Conservation (phyloP, 2,329 filamentous ascomycete genomes). For the Mollisiaceae sp. region DNA sequence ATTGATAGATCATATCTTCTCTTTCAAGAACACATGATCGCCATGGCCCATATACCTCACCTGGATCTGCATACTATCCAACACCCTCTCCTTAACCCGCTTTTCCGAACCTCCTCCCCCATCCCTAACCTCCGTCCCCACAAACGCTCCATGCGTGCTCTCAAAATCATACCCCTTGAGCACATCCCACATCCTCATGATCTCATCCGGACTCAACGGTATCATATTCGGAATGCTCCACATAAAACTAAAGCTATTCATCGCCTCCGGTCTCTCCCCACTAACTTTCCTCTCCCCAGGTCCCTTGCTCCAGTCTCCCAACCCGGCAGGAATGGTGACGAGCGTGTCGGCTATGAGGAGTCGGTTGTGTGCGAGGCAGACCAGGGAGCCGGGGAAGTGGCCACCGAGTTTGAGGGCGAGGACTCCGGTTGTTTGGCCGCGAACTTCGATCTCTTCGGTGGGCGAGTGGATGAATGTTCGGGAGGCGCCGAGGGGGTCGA, state of each 20-base stretch:
- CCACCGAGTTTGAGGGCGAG: constrained; percentile 74
- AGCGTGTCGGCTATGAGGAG: constrained; percentile 82
- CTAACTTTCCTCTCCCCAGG: constrained; percentile 43
- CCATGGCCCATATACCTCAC: constrained; percentile 46
- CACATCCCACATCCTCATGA: constrained; percentile 72
- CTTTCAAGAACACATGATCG: constrained; percentile 37
- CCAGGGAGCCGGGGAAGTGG: constrained; percentile 78
- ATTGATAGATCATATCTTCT: constrained; percentile 15
- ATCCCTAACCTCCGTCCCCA: constrained; percentile 64
- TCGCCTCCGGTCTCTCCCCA: constrained; percentile 48
- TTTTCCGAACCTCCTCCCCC: constrained; percentile 41
- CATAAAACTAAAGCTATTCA: constrained; percentile 71
- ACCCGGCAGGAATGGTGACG: constrained; percentile 67
- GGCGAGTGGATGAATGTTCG: constrained; percentile 53
- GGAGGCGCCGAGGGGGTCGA: constrained; percentile 46
- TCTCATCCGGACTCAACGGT: constrained; percentile 66
- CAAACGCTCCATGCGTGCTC: constrained; percentile 71
- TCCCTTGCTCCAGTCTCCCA: constrained; percentile 54
- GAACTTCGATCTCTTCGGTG: constrained; percentile 48
- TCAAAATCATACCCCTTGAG: constrained; percentile 66
- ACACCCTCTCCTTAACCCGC: constrained; percentile 64
- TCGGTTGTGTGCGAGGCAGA: constrained; percentile 64
- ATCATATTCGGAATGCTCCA: constrained; percentile 81
- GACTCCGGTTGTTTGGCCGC: constrained; percentile 51
- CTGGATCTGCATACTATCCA: constrained; percentile 81